phyloP scores from a whole-genome alignment of 345 rosid species.

The Salix brachista region DNA sequence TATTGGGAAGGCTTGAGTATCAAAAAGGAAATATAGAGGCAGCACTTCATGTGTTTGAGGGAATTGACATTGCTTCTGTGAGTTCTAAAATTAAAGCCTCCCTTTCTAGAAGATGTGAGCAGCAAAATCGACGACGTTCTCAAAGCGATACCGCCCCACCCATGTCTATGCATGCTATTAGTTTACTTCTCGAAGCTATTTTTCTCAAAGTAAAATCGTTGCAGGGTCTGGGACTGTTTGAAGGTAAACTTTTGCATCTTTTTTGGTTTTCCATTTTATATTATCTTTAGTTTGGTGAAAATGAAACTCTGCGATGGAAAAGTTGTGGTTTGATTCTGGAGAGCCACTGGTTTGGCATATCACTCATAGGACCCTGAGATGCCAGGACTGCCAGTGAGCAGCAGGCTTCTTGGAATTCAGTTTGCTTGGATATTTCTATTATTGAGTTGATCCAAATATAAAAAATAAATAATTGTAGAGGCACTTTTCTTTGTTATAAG shows the following conservation, averaged over 20 bases:
- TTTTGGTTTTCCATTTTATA: neutral
- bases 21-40: conserved; percentile 79
- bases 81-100: conserved; percentile 58
- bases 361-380: neutral
- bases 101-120: conserved; percentile 45
- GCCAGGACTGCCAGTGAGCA: neutral
- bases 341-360: neutral
- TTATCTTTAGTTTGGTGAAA: neutral
- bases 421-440: neutral
- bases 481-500: neutral
- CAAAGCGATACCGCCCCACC: conserved; percentile 38
- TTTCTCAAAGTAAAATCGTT: conserved; percentile 78
- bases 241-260: conserved; percentile 40
- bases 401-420: neutral
- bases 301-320: neutral
- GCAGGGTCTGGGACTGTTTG: conserved; percentile 61
- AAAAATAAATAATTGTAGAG: neutral
- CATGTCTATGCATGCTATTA: conserved; percentile 70
- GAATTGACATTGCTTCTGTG: conserved; percentile 68
- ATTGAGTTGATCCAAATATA: neutral
- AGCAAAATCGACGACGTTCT: conserved; percentile 42
- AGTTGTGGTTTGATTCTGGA: neutral
- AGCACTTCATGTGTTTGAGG: conserved; percentile 81
- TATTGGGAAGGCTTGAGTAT: conserved; percentile 80
- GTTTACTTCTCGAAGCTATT: conserved; percentile 73